phyloP scores from a whole-genome alignment of 306 rosid genomes.

The Begonia peltatifolia region DNA sequence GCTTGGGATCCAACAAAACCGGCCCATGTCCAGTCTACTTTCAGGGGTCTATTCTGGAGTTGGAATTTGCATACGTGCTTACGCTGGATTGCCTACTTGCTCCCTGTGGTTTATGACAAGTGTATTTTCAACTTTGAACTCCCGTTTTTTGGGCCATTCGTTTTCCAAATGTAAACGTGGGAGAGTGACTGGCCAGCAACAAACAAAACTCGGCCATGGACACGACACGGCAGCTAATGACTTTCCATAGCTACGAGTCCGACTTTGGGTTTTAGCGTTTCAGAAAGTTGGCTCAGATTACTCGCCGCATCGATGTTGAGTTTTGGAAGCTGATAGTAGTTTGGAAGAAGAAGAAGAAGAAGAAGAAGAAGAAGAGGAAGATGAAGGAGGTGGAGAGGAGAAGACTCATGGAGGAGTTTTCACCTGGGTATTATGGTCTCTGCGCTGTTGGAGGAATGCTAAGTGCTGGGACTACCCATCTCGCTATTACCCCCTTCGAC shows the following conservation, averaged over 20 bases:
- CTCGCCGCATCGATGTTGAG: slow-evolving; percentile 2
- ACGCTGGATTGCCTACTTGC: too few species aligned
- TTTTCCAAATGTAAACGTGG: slow-evolving; percentile 30
- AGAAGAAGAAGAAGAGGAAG: neutral
- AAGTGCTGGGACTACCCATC: slow-evolving; percentile 58
- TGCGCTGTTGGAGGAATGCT: slow-evolving; percentile 61
- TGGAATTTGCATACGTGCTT: neutral
- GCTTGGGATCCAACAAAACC: too few species aligned
- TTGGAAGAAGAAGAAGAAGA: neutral
- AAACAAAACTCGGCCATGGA: slow-evolving; percentile 5
- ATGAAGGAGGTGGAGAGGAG: slow-evolving; percentile 24
- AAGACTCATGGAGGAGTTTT: slow-evolving; percentile 34
- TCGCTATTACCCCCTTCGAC: slow-evolving; percentile 59
- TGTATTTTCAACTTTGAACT: neutral
- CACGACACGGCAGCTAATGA: slow-evolving; percentile 5
- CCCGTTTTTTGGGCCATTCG: slow-evolving; percentile 18
- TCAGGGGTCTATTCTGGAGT: neutral
- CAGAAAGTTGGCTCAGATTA: neutral
- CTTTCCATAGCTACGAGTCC: neutral
- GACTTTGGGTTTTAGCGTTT: neutral
- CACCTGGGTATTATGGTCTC: slow-evolving; percentile 45
- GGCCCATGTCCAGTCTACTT: neutral
- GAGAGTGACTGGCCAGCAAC: slow-evolving; percentile 7
- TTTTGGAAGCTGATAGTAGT: neutral
- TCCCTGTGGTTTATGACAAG: neutral